Evolutionary conservation across 1,139 yeast genomes (phyloP).

Genomic region (Suhomyces taliae): DNA sequence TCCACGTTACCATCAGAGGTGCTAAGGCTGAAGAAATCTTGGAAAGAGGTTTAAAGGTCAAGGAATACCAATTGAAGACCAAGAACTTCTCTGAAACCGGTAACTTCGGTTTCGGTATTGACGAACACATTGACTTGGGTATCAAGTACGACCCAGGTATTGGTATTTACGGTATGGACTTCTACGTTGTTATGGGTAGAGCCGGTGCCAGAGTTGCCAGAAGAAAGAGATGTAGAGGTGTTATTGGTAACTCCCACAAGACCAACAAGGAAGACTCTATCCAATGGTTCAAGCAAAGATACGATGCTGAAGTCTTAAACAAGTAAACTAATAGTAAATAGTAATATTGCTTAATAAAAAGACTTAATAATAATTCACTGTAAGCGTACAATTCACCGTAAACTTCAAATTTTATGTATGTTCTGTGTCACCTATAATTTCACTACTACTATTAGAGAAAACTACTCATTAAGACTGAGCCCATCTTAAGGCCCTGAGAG

Average conservation of each 20-base stretch:
- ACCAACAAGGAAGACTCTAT: slow-evolving; percentile 93
- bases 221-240: slow-evolving; percentile 95
- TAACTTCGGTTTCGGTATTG: slow-evolving; percentile 99
- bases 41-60: slow-evolving; percentile 99
- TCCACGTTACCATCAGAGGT: slow-evolving; percentile 99
- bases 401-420: too few species aligned
- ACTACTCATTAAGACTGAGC: too few species aligned
- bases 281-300: slow-evolving; percentile 99
- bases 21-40: slow-evolving; percentile 99
- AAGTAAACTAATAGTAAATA: slow-evolving; percentile 47
- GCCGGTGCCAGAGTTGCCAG: slow-evolving; percentile 99
- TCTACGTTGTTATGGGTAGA: slow-evolving; percentile 99
- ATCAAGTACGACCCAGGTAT: slow-evolving; percentile 99
- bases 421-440: too few species aligned
- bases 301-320: slow-evolving; percentile 96
- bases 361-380: neutral
- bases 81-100: slow-evolving; percentile 98
- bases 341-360: slow-evolving; percentile 4
- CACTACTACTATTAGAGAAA: too few species aligned
- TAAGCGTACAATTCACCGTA: neutral
- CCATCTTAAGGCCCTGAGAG: too few species aligned
- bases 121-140: slow-evolving; percentile 99
- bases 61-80: slow-evolving; percentile 95
- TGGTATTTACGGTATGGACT: slow-evolving; percentile 99
- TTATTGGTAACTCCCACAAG: slow-evolving; percentile 90